These are phyloP conservation scores for Globisporangium sylvaticum DNA, from an alignment of 352 stramenopile genomes.

Conservation along the genomic window DNA sequence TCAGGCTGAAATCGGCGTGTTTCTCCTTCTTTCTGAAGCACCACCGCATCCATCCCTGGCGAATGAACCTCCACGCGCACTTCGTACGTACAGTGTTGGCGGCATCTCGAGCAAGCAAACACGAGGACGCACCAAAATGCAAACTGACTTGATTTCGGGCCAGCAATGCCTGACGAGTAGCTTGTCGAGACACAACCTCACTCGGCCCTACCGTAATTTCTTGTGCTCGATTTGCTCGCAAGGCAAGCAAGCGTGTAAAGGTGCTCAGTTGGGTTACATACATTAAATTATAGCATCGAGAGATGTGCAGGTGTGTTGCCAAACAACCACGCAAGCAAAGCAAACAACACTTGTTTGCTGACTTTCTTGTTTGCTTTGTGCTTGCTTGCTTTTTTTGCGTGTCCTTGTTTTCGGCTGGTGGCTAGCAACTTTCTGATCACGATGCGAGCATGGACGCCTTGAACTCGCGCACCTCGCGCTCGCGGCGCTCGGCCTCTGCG, in stretches of 20 bases:
- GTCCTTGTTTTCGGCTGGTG: not conserved
- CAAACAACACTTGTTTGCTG: not conserved
- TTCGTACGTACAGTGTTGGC: not conserved
- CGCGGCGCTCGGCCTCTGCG: slow-evolving; percentile 42
- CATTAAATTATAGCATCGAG: not conserved
- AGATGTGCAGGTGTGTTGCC: not conserved
- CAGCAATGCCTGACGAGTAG: not conserved
- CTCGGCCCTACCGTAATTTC: not conserved
- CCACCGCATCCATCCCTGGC: too few relatives aligned
- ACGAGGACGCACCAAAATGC: too few relatives aligned
- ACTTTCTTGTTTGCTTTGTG: not conserved
- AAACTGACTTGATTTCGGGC: too few relatives aligned
- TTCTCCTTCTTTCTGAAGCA: not conserved
- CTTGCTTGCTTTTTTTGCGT: not conserved
- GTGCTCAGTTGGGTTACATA: not conserved
- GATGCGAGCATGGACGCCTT: slow-evolving; percentile 35
- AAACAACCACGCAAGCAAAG: not conserved
- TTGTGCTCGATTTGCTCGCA: not conserved
- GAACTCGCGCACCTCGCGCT: slow-evolving; percentile 61
- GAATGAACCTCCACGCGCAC: too few relatives aligned
- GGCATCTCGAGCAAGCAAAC: too few relatives aligned
- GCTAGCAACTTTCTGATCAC: not conserved
- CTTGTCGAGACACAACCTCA: not conserved
- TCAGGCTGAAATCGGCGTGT: too few relatives aligned
- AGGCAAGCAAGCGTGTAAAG: not conserved